Base-by-base conservation (phyloP, 306 rosid species). In the Cucurbita ficifolia region DNA sequence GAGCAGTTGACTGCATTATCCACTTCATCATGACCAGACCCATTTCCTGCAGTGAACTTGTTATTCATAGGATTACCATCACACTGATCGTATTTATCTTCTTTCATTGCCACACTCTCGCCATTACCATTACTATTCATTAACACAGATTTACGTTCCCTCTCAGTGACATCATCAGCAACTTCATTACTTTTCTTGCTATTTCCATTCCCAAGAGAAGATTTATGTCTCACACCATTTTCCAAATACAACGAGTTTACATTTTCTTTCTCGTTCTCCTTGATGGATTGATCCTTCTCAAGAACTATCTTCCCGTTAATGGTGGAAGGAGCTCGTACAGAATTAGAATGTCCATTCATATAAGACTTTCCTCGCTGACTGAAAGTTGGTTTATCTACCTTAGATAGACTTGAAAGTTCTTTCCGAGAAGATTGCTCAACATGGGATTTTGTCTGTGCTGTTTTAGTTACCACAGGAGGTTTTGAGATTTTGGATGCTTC, bases 261-360 rank as follows among this genome's bases (percentile, higher is more conserved):
- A 70, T 84, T 73, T 70, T 88, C 95, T 76, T 89, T 91, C 68
- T 87, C 95, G 75, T 89, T 91, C 61, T 78, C 77, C 76, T 76
- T 79, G 38, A 70, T 6, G 38, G 84, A 73, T 49, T 75, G 86
- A 68, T 75, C 85, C 84, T 77, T 84, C 61, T 51, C 55, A 69
- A 76, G 48, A 45, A 76, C 85, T 78, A 75, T 80, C 67, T 85
- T 88, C 76, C 95, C 97, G 80, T 88, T 91, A 53, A 75, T 82
- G 81, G 61, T 70, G 56, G 62, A 77, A 73, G 82, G 82, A 82
- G 75, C 69, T 74, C 73, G 81, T 84, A 79, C 83, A 78, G 91
- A 81, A 78, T 38, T 79, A 73, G 86, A 82, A 76, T 48, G 85
- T 76, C 90, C 94, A 77, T 74, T 74, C 73, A 85, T 75, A 75